Percentiles rank a stretch among this genome's conserved stretches.
Conservation (phyloP, 495 filamentous ascomycete species). For the Hyaloscypha variabilis region DNA sequence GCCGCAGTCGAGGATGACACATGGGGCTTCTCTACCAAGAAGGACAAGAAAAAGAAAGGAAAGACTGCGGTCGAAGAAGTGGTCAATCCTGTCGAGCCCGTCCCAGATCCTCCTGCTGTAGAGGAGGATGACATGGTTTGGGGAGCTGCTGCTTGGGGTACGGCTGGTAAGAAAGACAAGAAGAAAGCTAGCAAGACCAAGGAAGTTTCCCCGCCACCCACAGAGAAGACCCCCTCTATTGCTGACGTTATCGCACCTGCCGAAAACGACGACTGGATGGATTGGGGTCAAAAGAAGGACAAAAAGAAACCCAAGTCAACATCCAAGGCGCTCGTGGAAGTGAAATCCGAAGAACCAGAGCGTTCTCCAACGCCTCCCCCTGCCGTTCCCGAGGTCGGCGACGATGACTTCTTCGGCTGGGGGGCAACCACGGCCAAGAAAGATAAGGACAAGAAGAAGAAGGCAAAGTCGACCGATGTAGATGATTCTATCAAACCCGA, state of each 20-base stretch:
- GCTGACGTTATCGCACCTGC: constrained; percentile 21
- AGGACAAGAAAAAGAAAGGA: constrained; percentile 37
- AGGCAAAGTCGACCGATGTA: constrained; percentile 36
- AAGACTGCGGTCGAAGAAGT: constrained; percentile 14
- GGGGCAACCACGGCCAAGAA: constrained; percentile 39
- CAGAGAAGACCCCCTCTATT: constrained; percentile 11
- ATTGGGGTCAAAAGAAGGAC: constrained; percentile 30
- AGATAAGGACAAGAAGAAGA: constrained; percentile 41
- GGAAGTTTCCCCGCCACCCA: constrained; percentile 12
- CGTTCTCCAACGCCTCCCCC: constrained; percentile 38
- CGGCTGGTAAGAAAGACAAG: constrained; percentile 25
- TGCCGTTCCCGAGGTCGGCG: constrained; percentile 34
- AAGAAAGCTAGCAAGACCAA: constrained; percentile 24
- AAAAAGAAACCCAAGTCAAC: constrained; percentile 27
- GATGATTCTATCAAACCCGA: constrained; percentile 43
- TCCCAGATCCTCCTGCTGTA: constrained; percentile 1
- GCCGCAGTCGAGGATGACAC: constrained; percentile 35
- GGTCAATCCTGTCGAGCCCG: constrained; percentile 27
- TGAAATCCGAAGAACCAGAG: constrained; percentile 32
- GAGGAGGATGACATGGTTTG: constrained; percentile 1
- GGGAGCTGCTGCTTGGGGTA: constrained; percentile 4
- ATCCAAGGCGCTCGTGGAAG: constrained; percentile 30
- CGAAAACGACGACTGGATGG: constrained; percentile 33
- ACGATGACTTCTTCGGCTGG: constrained; percentile 34
- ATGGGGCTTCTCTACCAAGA: constrained; percentile 37